phyloP scores from a whole-genome alignment of 2,329 filamentous ascomycete species.

The Calonectria montana region DNA sequence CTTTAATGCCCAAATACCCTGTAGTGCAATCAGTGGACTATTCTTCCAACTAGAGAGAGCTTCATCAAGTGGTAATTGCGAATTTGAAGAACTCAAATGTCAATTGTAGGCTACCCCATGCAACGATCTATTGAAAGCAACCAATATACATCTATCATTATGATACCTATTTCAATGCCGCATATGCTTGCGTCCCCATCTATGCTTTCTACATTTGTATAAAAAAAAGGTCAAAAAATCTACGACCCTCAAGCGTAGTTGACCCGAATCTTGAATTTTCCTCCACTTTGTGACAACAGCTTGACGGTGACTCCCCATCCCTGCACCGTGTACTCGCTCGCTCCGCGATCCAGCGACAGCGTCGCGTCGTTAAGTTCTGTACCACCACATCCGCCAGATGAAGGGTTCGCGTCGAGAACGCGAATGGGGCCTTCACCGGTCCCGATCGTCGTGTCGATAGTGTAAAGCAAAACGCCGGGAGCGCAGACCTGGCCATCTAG shows the following conservation, averaged over 20 bases:
- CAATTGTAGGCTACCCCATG: background rate
- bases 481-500: constrained; percentile 44
- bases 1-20: background rate
- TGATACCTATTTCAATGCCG: background rate
- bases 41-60: background rate
- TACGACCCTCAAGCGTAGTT: background rate
- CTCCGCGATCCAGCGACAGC: constrained; percentile 29
- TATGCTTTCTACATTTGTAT: background rate
- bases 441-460: constrained; percentile 41
- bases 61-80: background rate
- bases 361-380: constrained; percentile 47
- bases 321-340: constrained; percentile 15
- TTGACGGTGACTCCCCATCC: constrained; percentile 31
- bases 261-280: constrained; percentile 19
- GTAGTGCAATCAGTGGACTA: background rate
- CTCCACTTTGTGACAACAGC: constrained; percentile 14
- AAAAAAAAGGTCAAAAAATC: too few species aligned
- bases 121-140: background rate
- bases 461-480: constrained; percentile 50
- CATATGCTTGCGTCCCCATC: background rate
- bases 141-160: background rate
- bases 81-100: background rate
- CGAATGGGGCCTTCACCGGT: constrained; percentile 47
- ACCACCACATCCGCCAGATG: constrained; percentile 42
- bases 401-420: constrained; percentile 47